Percentiles rank a stretch among this genome's conserved stretches.
Evolutionary conservation across 345 rosid genomes (phyloP).

Genomic region (Eutrema heterophyllum): DNA sequence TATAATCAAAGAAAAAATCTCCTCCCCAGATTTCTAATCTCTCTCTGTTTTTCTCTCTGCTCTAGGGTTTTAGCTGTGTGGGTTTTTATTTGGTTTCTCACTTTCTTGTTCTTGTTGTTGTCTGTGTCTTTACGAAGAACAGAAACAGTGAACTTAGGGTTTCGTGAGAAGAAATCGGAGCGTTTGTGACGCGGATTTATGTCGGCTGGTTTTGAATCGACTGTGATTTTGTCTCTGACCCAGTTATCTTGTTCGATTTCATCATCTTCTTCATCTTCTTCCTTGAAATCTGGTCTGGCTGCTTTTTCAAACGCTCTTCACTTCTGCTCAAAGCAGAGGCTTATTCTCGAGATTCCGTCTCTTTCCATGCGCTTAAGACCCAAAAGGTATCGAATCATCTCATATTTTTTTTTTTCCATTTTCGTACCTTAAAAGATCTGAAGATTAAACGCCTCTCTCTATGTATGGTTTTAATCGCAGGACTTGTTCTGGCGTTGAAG

Average conservation of each 20-base stretch:
- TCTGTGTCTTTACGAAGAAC: constrained; percentile 12
- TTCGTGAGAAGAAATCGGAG: neutral
- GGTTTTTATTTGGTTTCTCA: constrained; percentile 10
- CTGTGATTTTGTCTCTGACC: constrained; percentile 65
- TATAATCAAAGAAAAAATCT: neutral
- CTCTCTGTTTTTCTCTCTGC: neutral
- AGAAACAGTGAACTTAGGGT: constrained; percentile 17
- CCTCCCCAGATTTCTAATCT: constrained; percentile 30
- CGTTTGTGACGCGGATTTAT: constrained; percentile 56
- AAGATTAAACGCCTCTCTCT: neutral
- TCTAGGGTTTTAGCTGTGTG: constrained; percentile 35
- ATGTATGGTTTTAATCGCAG: constrained; percentile 34
- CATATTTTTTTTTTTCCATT: neutral
- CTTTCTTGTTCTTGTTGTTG: neutral
- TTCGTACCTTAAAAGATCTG: constrained; percentile 8
- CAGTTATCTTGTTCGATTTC: constrained; percentile 42
- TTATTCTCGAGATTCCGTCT: constrained; percentile 41
- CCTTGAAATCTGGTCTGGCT: constrained; percentile 10
- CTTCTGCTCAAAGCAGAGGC: constrained; percentile 62
- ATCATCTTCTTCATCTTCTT: constrained; percentile 7
- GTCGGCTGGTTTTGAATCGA: constrained; percentile 80
- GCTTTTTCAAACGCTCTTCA: constrained; percentile 38
- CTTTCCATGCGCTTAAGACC: constrained; percentile 96
- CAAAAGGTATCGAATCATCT: constrained; percentile 43
- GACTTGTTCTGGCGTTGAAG: constrained; percentile 75